A percentile compares a stretch with the other conserved stretches of the same genome.
Conservation (phyloP, 164 flowering plant genomes). For the Chimonanthus salicifolius region DNA sequence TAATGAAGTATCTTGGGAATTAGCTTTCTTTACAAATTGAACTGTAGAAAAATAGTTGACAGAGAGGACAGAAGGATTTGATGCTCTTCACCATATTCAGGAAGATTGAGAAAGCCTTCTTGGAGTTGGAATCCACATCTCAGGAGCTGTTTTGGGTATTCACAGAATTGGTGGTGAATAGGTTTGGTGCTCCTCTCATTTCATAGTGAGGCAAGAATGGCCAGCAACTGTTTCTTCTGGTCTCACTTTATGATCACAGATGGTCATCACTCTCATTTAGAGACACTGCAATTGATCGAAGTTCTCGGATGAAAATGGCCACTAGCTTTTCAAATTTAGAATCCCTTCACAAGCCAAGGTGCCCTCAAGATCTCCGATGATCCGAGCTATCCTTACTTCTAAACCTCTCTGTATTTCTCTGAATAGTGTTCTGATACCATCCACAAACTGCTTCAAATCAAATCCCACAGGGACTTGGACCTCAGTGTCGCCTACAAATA, state of each 20-base stretch:
- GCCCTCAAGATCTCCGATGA: slow-evolving; percentile 88
- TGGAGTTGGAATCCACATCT: not conserved
- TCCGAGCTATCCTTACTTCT: slow-evolving; percentile 67
- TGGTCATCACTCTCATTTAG: not conserved
- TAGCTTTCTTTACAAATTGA: not conserved
- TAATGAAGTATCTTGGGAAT: not conserved
- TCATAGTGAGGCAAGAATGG: not conserved
- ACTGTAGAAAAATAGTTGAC: not conserved
- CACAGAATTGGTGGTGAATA: not conserved
- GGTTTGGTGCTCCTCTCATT: not conserved
- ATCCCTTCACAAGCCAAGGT: slow-evolving; percentile 81
- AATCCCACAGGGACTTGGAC: slow-evolving; percentile 24
- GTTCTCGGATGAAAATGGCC: not conserved
- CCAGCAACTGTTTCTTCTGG: not conserved
- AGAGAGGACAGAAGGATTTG: not conserved
- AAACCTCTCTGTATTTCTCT: slow-evolving; percentile 84
- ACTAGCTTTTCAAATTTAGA: slow-evolving; percentile 25
- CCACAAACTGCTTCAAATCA: slow-evolving; percentile 61
- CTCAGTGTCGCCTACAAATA: slow-evolving; percentile 31
- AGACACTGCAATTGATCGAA: not conserved
- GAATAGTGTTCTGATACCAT: slow-evolving; percentile 44
- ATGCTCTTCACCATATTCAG: not conserved
- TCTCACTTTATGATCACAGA: not conserved
- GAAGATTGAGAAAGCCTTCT: not conserved
- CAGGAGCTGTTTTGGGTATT: not conserved